Evolutionary conservation across 2,329 filamentous ascomycete genomes (phyloP).

Genomic region (Scytalidium lignicola): DNA sequence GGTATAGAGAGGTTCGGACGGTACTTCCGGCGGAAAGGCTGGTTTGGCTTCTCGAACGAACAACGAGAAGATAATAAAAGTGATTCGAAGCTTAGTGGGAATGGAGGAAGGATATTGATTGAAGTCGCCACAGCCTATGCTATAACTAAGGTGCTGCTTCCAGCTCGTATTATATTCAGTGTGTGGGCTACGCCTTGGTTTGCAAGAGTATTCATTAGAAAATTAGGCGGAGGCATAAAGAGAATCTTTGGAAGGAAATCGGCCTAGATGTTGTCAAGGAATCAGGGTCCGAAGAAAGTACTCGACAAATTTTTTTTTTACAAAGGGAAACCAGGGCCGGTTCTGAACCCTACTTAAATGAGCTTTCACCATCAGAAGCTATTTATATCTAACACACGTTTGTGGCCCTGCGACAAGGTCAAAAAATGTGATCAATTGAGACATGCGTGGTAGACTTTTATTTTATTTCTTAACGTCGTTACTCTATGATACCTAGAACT

Average conservation of each 20-base stretch:
- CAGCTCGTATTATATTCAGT: constrained; percentile 69
- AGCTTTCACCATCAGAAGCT: too few species aligned
- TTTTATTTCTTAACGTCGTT: neutral
- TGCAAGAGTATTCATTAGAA: constrained; percentile 58
- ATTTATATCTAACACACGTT: too few species aligned
- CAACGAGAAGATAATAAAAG: constrained; percentile 24
- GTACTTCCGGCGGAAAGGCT: constrained; percentile 75
- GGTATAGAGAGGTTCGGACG: constrained; percentile 67
- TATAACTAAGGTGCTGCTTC: constrained; percentile 79
- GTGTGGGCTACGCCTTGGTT: constrained; percentile 93
- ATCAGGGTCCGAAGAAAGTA: too few species aligned
- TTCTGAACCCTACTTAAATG: too few species aligned
- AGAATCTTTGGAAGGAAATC: constrained; percentile 9
- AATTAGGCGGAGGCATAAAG: constrained; percentile 31
- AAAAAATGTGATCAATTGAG: too few species aligned
- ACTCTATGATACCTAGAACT: neutral
- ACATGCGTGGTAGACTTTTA: too few species aligned
- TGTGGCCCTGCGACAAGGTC: too few species aligned
- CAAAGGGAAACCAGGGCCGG: too few species aligned
- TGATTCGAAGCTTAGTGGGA: constrained; percentile 17
- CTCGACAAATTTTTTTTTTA: too few species aligned
- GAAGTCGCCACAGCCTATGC: constrained; percentile 86
- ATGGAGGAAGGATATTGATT: constrained; percentile 35
- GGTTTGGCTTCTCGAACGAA: constrained; percentile 58
- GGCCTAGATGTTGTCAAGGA: neutral